Conservation (phyloP, 805 yeast species). For the Blastobotrys chiropterorum region DNA sequence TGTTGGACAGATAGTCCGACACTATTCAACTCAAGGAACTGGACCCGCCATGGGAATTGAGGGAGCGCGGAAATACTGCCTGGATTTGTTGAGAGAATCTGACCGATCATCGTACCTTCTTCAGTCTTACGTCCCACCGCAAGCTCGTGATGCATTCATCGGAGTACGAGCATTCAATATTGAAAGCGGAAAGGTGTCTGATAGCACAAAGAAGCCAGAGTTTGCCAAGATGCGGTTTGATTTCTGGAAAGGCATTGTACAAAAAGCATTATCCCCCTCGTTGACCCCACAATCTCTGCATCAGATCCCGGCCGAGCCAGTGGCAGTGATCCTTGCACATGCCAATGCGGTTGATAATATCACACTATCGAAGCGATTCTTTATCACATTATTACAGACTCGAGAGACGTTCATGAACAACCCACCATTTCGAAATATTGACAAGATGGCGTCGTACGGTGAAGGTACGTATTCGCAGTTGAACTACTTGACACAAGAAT, state of each 20-base stretch:
- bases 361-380: slow-evolving; percentile 45
- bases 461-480: slow-evolving; percentile 75
- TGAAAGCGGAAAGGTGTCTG: slow-evolving; percentile 52
- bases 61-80: slow-evolving; percentile 41
- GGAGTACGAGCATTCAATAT: slow-evolving; percentile 62
- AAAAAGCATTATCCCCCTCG: slow-evolving; percentile 37
- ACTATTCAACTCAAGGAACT: neutral
- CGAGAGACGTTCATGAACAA: slow-evolving; percentile 44
- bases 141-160: slow-evolving; percentile 53
- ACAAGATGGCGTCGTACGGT: slow-evolving; percentile 66
- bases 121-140: slow-evolving; percentile 62
- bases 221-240: slow-evolving; percentile 48
- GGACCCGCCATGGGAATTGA: neutral
- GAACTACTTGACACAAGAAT: slow-evolving; percentile 58
- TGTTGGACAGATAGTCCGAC: neutral
- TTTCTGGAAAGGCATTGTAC: slow-evolving; percentile 65
- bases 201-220: slow-evolving; percentile 32
- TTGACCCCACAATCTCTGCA: neutral
- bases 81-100: slow-evolving; percentile 35
- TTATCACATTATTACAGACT: slow-evolving; percentile 56
- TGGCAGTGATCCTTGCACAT: slow-evolving; percentile 51
- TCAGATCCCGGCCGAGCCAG: slow-evolving; percentile 50
- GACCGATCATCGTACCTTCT: slow-evolving; percentile 63
- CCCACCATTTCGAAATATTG: slow-evolving; percentile 41
- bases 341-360: slow-evolving; percentile 42